A percentile compares a stretch with the other conserved stretches of the same genome.
Evolutionary conservation across 2,329 filamentous ascomycete species (phyloP).

Genomic region (Orbilia oligospora): DNA sequence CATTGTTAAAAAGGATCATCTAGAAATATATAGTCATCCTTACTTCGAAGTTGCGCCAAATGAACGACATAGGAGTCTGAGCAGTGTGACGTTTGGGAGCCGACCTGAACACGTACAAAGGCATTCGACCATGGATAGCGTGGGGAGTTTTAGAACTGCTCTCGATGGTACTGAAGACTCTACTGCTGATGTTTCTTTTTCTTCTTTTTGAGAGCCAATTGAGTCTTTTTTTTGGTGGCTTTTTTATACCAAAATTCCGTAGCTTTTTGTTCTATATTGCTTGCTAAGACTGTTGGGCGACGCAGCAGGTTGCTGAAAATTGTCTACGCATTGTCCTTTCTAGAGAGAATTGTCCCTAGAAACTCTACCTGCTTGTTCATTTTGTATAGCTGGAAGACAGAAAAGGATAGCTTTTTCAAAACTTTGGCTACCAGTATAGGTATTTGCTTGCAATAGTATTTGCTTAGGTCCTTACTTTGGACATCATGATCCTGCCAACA

Average conservation of each 20-base stretch:
- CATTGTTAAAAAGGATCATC: constrained; percentile 46
- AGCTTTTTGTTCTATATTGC: not conserved
- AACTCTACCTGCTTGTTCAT: not conserved
- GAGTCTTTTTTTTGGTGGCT: not conserved
- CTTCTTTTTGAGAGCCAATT: constrained; percentile 30
- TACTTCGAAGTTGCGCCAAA: constrained; percentile 52
- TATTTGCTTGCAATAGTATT: not conserved
- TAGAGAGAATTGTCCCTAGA: not conserved
- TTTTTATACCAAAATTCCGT: not conserved
- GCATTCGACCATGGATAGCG: constrained; percentile 44
- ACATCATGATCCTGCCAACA: not conserved
- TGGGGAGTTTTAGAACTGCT: constrained; percentile 44
- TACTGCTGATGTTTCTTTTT: constrained; percentile 31
- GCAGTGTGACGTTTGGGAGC: constrained; percentile 37
- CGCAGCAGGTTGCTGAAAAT: not conserved
- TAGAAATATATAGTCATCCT: constrained; percentile 52
- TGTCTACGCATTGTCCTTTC: not conserved
- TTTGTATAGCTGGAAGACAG: not conserved
- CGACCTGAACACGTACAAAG: constrained; percentile 5
- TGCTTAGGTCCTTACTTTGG: too few relatives aligned
- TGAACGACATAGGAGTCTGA: constrained; percentile 47
- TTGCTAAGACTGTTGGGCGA: not conserved
- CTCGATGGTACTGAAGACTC: constrained; percentile 43
- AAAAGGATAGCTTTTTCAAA: not conserved
- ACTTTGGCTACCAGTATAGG: not conserved